Evolutionary conservation across 768 basidiomycete genomes (phyloP), one percentile per base, ranked within the genome.

Genomic region (Lentinus brumalis): DNA sequence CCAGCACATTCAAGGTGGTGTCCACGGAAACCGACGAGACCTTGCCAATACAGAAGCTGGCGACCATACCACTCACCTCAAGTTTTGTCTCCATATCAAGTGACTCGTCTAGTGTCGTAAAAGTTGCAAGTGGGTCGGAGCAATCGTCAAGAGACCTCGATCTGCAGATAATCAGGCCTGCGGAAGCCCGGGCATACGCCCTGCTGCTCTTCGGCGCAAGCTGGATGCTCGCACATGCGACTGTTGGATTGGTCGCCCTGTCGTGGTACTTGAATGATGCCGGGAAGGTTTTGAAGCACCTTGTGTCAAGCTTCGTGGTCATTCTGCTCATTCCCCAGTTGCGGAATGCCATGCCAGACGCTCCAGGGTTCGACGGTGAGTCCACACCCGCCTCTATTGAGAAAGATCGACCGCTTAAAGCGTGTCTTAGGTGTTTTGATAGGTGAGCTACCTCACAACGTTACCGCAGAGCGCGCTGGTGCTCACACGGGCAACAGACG

Each of bases 171-270:
- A 69, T 62, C 18, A 71, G 84, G 39, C 83, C 84, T 5, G 74
- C 69, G 7, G 78, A 78, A 51, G 79, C 79, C 2, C 78, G 79
- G 14, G 66, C 76, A 30, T 81, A 80, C 42, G 69, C 80, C 0
- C 60, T 86, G 16, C 60, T 81, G 31, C 71, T 85, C 6, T 86
- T 83, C 63, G 71, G 68, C 2, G 60, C 80, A 26, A 80, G 74
- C 63, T 86, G 85, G 85, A 72, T 84, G 68, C 71, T 86, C 30
- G 74, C 83, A n/a, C 84, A 85, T 67, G 71, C 82, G 40, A 78
- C 78, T 11, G 64, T 84, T 38, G 81, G 78, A 0, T 76, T 79
- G 63, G 78, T 81, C 21, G 60, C 81, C 2, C 68, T 85, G 35
- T 79, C 78, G 12, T 75, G 78, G 61, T 73, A 72, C 46, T 61